A percentile compares a stretch with the other conserved stretches of the same genome.
phyloP scores from a whole-genome alignment of 345 rosid genomes.

The Geranium brycei region DNA sequence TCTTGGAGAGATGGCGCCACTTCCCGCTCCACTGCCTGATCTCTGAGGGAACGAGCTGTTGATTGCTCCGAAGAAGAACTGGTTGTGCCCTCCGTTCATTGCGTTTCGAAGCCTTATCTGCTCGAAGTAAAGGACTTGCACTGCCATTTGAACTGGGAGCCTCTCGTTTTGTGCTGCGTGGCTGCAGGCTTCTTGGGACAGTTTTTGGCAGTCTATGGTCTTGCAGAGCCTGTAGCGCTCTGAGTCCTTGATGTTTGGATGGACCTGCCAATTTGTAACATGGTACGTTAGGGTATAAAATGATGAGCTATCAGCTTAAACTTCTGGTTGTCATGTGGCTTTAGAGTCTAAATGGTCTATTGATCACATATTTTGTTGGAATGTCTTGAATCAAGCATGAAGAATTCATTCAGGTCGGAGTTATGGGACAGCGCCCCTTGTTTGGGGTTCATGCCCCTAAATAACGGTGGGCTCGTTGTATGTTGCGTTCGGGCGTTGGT shows the following conservation, averaged over 20 bases:
- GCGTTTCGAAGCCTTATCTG: slow-evolving; percentile 95
- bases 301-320: not conserved
- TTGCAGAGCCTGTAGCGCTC: slow-evolving; percentile 88
- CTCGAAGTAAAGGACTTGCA: slow-evolving; percentile 83
- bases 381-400: too few species aligned
- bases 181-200: slow-evolving; percentile 98
- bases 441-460: too few species aligned
- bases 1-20: slow-evolving; percentile 25
- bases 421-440: too few species aligned
- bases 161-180: slow-evolving; percentile 96
- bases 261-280: slow-evolving; percentile 37
- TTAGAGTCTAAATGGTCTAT: too few species aligned
- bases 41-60: slow-evolving; percentile 36
- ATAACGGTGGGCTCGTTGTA: too few species aligned
- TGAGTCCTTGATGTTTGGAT: slow-evolving; percentile 77
- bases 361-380: too few species aligned
- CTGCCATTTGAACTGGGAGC: slow-evolving; percentile 91
- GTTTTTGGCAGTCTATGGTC: slow-evolving; percentile 84
- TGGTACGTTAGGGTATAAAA: too few species aligned
- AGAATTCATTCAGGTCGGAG: too few species aligned
- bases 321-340: not conserved
- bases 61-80: slow-evolving; percentile 42
- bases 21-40: too few species aligned
- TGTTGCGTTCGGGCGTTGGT: too few species aligned
- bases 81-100: slow-evolving; percentile 26